These are phyloP conservation scores for Trichoderma hamatum DNA, from an alignment of 2,329 filamentous ascomycete species.

Conservation along the genomic window DNA sequence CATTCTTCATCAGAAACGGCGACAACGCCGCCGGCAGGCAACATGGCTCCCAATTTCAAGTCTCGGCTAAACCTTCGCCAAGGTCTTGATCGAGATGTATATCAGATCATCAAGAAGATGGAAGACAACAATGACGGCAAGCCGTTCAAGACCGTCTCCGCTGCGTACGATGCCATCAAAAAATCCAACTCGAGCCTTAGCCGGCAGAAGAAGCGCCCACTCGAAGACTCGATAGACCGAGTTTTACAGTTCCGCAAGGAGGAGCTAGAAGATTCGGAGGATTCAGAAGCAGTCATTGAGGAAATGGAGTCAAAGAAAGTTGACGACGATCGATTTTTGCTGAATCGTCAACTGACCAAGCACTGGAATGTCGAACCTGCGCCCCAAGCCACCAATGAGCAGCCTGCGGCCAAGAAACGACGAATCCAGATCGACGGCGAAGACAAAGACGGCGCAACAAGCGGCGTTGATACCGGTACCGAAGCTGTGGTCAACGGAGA, in stretches of 20 bases:
- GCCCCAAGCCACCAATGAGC: constrained; percentile 30
- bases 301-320: constrained; percentile 41
- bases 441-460: constrained; percentile 30
- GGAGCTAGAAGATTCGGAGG: constrained; percentile 58
- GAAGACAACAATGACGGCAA: constrained; percentile 65
- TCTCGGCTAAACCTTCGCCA: constrained; percentile 32
- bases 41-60: constrained; percentile 27
- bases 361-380: constrained; percentile 41
- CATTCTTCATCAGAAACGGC: neutral
- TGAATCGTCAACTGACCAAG: constrained; percentile 49
- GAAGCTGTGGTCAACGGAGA: constrained; percentile 29
- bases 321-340: constrained; percentile 44
- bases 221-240: constrained; percentile 85
- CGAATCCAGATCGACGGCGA: constrained; percentile 37
- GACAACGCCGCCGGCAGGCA: constrained; percentile 18
- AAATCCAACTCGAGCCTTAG: constrained; percentile 85
- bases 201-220: constrained; percentile 74
- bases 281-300: constrained; percentile 54
- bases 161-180: constrained; percentile 79
- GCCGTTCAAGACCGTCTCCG: constrained; percentile 53
- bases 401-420: constrained; percentile 40
- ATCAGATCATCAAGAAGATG: constrained; percentile 77
- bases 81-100: constrained; percentile 69
- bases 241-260: constrained; percentile 75
- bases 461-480: constrained; percentile 16